These are phyloP conservation scores for Chrysoporthe deuterocubensis DNA, from an alignment of 2,329 filamentous ascomycete genomes.

Conservation along the genomic window DNA sequence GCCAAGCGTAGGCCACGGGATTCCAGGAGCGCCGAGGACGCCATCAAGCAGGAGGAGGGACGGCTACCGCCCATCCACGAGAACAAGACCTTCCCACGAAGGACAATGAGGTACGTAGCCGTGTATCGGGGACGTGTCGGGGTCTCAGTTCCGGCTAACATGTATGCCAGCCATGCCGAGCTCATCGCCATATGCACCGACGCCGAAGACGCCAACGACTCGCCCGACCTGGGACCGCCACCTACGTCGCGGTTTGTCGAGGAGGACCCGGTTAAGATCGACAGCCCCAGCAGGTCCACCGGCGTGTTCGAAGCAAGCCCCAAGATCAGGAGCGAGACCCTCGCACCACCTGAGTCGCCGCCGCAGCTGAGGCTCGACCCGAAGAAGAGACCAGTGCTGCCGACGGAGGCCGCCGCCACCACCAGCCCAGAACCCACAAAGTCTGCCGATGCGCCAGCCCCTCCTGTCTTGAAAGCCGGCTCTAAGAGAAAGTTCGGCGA, in stretches of 20 bases:
- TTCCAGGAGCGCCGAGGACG: constrained; percentile 58
- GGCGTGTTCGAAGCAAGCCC: constrained; percentile 21
- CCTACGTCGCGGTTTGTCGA: constrained; percentile 64
- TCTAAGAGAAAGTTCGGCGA: constrained; percentile 65
- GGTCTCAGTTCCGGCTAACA: constrained; percentile 36
- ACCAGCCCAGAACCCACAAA: constrained; percentile 9
- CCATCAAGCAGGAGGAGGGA: constrained; percentile 54
- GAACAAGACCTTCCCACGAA: constrained; percentile 68
- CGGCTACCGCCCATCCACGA: constrained; percentile 71
- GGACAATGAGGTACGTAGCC: constrained; percentile 66
- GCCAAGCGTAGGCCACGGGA: constrained; percentile 59
- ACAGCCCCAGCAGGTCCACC: constrained; percentile 46
- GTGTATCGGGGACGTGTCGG: neutral
- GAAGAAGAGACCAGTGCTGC: constrained; percentile 30
- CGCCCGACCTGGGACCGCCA: constrained; percentile 70
- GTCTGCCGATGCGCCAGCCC: constrained; percentile 26
- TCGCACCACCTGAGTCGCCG: constrained; percentile 15
- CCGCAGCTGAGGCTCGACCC: constrained; percentile 33
- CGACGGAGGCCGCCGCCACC: constrained; percentile 35
- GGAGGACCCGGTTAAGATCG: constrained; percentile 57
- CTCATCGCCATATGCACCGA: constrained; percentile 62
- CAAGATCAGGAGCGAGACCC: constrained; percentile 22
- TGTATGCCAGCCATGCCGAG: constrained; percentile 56
- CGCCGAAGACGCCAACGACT: constrained; percentile 56
- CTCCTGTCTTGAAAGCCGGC: constrained; percentile 47